Evolutionary conservation across 495 filamentous ascomycete species (phyloP).

Genomic region (Talaromyces ruber): DNA sequence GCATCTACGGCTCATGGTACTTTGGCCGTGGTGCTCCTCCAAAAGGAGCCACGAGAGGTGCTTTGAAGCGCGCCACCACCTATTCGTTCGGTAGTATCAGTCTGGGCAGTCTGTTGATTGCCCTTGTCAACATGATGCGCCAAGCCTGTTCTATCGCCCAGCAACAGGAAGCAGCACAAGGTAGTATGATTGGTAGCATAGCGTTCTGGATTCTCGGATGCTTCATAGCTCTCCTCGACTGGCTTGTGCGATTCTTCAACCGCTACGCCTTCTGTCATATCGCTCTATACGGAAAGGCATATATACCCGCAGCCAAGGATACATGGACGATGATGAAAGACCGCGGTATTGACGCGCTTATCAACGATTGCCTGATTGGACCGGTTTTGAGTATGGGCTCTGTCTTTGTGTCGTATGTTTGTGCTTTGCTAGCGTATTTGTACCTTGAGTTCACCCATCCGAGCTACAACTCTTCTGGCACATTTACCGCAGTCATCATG

Average conservation of each 20-base stretch:
- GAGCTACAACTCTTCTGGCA: constrained; percentile 60
- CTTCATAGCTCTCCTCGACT: constrained; percentile 70
- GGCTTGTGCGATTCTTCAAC: constrained; percentile 62
- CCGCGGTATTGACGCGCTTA: constrained; percentile 79
- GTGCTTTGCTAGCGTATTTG: constrained; percentile 71
- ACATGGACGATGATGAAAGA: constrained; percentile 88
- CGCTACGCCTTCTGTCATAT: constrained; percentile 91
- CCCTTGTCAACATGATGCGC: constrained; percentile 75
- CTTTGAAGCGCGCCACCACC: constrained; percentile 64
- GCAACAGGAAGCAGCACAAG: constrained; percentile 51
- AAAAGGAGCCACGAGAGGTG: constrained; percentile 63
- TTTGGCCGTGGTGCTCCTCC: constrained; percentile 65
- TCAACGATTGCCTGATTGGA: constrained; percentile 85
- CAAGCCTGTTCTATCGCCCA: constrained; percentile 70
- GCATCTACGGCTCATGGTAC: constrained; percentile 91
- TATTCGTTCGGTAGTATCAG: constrained; percentile 90
- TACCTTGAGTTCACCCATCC: constrained; percentile 77
- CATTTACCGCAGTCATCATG: constrained; percentile 70
- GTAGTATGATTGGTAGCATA: constrained; percentile 60
- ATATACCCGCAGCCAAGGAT: constrained; percentile 76
- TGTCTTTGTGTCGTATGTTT: constrained; percentile 73
- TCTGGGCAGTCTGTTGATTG: constrained; percentile 75
- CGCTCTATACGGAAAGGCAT: constrained; percentile 81
- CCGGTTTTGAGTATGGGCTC: constrained; percentile 85
- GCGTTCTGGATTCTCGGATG: constrained; percentile 65